A percentile compares a stretch with the other conserved stretches of the same genome.
Evolutionary conservation across 495 filamentous ascomycete species (phyloP).

Genomic region (Penicillium atrosanguineum): DNA sequence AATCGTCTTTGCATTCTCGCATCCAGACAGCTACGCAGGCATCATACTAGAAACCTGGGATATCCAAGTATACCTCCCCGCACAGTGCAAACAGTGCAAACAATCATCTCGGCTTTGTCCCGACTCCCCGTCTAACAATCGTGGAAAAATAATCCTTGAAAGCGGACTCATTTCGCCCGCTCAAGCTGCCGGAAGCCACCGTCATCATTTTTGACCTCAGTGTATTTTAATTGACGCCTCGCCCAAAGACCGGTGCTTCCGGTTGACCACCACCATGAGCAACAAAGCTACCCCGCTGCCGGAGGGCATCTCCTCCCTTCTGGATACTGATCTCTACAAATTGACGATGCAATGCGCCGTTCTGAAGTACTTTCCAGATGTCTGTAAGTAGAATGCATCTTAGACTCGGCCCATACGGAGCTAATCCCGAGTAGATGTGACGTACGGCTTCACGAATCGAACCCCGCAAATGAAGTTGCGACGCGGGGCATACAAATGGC

Average conservation of each 20-base stretch:
- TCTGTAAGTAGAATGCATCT: constrained; percentile 48
- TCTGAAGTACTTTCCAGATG: constrained; percentile 81
- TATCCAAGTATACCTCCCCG: background rate
- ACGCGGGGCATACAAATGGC: constrained; percentile 79
- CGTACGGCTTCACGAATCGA: constrained; percentile 91
- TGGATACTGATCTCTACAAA: constrained; percentile 98
- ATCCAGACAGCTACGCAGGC: background rate
- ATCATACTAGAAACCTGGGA: background rate
- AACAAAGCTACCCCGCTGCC: constrained; percentile 34
- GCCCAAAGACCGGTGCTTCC: constrained; percentile 1
- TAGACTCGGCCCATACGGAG: background rate
- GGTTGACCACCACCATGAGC: constrained; percentile 26
- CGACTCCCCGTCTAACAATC: constrained; percentile 13
- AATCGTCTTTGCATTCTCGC: background rate
- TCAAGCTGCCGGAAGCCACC: background rate
- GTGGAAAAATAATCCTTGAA: constrained; percentile 4
- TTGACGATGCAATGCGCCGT: constrained; percentile 98
- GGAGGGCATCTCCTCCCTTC: constrained; percentile 82
- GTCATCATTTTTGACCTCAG: background rate
- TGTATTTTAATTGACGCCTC: background rate
- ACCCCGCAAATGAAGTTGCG: constrained; percentile 91
- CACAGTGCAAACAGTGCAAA: constrained; percentile 37
- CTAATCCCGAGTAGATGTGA: constrained; percentile 56
- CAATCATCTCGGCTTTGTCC: constrained; percentile 13
- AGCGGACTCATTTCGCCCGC: constrained; percentile 5